Evolutionary conservation across 257 asterid genomes (phyloP), one percentile per base, ranked within the genome.

Genomic region (Cinchona pubescens): DNA sequence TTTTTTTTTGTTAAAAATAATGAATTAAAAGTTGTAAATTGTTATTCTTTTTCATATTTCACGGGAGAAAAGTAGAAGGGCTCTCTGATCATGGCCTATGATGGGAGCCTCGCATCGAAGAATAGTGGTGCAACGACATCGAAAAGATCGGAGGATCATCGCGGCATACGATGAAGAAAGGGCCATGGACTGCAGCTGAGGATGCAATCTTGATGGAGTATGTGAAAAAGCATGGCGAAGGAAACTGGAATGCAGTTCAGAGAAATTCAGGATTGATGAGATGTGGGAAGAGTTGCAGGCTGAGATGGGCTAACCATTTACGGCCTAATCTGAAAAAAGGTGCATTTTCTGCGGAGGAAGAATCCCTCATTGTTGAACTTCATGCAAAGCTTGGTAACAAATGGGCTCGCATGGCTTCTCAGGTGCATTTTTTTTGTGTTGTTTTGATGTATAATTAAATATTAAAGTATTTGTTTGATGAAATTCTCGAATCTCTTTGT

Each of bases 181-280:
- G 96, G 68, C 94, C 96, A 14, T 90, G 96, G 96, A 90, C 92
- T 21, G 46, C 90, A 9, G 37, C 84, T 3, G 96, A 90, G 79
- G 96, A 90, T 59, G 70, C 79, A 64, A 70, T 89, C 40, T 77
- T 90, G 64, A 77, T 77, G 21, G 94, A 90, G 51, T 86, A 90
- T 61, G 96, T 90, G 0, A 86, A 77, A 49, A 86, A 82, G 13
- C 87, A 90, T 30, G 94, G 91, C 13, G 94, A 89, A 59, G 94
- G 94, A 14, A 90, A 89, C 67, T 90, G 94, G 96, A 90, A 90
- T 38, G 91, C 96, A 0, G 94, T 90, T 27, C 94, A 87, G 51
- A 79, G 87, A 71, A 87, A 88, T 69, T 86, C 96, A 0, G 91
- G 92, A 27, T 78, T 90, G 71, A 62, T 86, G 91, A 78, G 96